Percentiles rank a stretch among this genome's conserved stretches.
phyloP scores from a whole-genome alignment of 2,329 filamentous ascomycete genomes.

The Aspergillus flavus region DNA sequence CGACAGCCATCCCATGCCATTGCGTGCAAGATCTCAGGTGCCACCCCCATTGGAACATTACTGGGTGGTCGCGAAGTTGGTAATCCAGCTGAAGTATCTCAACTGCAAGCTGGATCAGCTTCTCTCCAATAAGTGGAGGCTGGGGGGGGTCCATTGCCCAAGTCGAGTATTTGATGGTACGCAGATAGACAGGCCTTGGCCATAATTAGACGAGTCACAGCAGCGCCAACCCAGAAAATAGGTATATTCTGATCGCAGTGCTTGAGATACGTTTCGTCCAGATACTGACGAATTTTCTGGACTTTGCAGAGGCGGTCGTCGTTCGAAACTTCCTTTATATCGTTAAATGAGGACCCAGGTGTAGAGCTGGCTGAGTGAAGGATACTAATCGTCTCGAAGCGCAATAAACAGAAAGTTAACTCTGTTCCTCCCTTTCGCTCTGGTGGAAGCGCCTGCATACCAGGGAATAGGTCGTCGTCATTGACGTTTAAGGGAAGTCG shows the following conservation, averaged over 20 bases:
- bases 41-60: neutral
- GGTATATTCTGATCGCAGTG: neutral
- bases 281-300: neutral
- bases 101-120: neutral
- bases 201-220: neutral
- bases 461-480: slow-evolving; percentile 50
- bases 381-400: slow-evolving; percentile 51
- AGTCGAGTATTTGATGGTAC: neutral
- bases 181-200: neutral
- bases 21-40: neutral
- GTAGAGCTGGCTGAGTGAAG: neutral
- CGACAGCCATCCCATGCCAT: neutral
- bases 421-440: slow-evolving; percentile 54
- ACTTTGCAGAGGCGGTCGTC: neutral
- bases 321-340: neutral
- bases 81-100: neutral
- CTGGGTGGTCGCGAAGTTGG: neutral
- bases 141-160: neutral
- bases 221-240: neutral
- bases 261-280: neutral
- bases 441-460: slow-evolving; percentile 47
- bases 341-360: neutral
- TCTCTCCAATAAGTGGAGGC: neutral
- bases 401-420: slow-evolving; percentile 51
- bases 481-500: slow-evolving; percentile 52